Conservation (phyloP, 1,139 yeast genomes). For the Nadsonia commutata region DNA sequence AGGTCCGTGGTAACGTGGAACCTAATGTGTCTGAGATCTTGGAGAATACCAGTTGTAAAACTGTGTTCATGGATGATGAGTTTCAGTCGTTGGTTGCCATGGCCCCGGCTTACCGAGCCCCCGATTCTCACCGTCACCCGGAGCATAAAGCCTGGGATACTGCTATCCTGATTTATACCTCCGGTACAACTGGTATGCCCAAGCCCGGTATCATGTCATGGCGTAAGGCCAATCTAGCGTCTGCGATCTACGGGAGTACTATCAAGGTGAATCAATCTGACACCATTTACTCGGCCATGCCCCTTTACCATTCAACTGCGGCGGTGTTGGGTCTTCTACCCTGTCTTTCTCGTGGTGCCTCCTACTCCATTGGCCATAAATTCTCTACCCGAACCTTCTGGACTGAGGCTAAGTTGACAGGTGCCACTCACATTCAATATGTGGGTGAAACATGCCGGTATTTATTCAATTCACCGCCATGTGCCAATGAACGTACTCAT, state of each 20-base stretch:
- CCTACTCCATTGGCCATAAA: constrained; percentile 65
- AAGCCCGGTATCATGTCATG: constrained; percentile 91
- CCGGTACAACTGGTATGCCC: constrained; percentile 93
- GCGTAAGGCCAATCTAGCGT: constrained; percentile 59
- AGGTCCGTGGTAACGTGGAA: constrained; percentile 40
- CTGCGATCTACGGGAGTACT: constrained; percentile 57
- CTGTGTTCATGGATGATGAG: constrained; percentile 39
- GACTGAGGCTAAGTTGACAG: constrained; percentile 66
- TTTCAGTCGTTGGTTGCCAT: constrained; percentile 30
- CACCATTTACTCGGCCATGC: constrained; percentile 82
- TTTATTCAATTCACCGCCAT: constrained; percentile 51
- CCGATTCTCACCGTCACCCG: constrained; percentile 20
- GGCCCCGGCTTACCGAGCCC: constrained; percentile 29
- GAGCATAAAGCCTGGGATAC: constrained; percentile 27
- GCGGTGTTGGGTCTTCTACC: constrained; percentile 77
- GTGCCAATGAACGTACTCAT: constrained; percentile 55
- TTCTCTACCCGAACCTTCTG: constrained; percentile 79
- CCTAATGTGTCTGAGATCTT: constrained; percentile 38
- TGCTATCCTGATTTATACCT: constrained; percentile 69
- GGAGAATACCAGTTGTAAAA: constrained; percentile 22
- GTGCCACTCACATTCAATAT: constrained; percentile 75
- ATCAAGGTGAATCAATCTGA: constrained; percentile 43
- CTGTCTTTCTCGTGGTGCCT: constrained; percentile 46
- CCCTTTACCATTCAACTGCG: constrained; percentile 89
- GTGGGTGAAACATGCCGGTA: constrained; percentile 95